phyloP scores from a whole-genome alignment of 1,284 basidiomycete species.

The Ustilago loliicola region DNA sequence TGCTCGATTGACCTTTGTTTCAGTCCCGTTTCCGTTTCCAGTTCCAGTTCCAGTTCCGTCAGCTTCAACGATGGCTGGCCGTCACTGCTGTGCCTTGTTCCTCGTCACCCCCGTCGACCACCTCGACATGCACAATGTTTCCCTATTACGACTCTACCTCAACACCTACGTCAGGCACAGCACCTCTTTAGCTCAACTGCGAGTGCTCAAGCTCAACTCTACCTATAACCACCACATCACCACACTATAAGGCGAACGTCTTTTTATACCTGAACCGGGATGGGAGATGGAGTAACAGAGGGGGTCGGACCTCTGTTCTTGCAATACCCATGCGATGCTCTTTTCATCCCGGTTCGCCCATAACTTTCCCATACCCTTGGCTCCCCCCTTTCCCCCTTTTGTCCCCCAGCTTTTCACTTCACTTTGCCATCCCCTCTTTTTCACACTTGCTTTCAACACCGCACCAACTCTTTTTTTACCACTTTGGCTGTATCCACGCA shows the following conservation, averaged over 20 bases:
- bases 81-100: constrained; percentile 32
- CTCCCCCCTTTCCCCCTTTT: constrained; percentile 4
- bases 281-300: constrained; percentile 60
- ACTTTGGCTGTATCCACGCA: not conserved
- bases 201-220: constrained; percentile 37
- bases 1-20: not conserved
- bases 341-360: constrained; percentile 49
- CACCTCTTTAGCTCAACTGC: constrained; percentile 4
- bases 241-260: constrained; percentile 47
- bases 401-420: constrained; percentile 5
- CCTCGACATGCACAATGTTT: not conserved
- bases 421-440: constrained; percentile 25
- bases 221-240: constrained; percentile 6
- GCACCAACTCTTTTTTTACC: constrained; percentile 21
- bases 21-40: not conserved
- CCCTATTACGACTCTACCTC: not conserved
- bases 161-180: constrained; percentile 16
- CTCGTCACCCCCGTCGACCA: not conserved
- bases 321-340: constrained; percentile 60
- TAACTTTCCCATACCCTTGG: constrained; percentile 36
- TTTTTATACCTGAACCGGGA: constrained; percentile 52
- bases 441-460: constrained; percentile 25
- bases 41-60: constrained; percentile 1
- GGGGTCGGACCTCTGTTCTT: constrained; percentile 60
- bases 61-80: constrained; percentile 25